These are phyloP conservation scores for Garcileccinum viscosum DNA, from an alignment of 1,284 basidiomycete genomes.

Conservation along the genomic window DNA sequence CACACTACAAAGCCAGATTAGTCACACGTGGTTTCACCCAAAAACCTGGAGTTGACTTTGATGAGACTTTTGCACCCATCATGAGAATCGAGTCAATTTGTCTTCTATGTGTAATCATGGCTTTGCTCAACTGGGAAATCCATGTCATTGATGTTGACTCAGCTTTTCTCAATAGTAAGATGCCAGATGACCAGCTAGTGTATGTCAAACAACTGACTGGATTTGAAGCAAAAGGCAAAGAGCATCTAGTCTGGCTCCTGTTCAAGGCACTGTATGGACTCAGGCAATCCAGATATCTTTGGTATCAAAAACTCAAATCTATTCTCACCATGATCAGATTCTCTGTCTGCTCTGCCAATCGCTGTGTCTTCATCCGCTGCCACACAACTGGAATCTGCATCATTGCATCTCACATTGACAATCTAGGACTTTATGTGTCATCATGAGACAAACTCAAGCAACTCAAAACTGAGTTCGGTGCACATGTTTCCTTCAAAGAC, in stretches of 20 bases:
- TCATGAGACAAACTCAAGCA: neutral
- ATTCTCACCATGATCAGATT: no score
- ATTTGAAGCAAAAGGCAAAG: no score
- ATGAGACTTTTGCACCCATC: no score
- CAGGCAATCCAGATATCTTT: no score
- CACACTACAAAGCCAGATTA: neutral
- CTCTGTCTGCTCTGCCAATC: no score
- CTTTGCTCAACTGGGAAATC: neutral
- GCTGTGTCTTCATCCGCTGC: neutral
- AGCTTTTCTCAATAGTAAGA: no score
- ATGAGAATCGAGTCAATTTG: neutral
- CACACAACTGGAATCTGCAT: neutral
- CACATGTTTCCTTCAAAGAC: neutral
- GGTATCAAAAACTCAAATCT: no score
- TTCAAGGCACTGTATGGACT: no score
- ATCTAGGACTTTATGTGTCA: neutral
- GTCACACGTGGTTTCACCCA: neutral
- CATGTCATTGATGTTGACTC: no score
- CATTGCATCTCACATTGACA: neutral
- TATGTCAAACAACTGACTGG: no score
- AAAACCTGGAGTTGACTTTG: neutral
- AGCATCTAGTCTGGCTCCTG: no score
- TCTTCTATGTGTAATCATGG: neutral
- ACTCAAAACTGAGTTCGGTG: neutral
- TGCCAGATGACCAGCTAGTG: no score